A percentile compares a stretch with the other conserved stretches of the same genome.
Evolutionary conservation across 1,139 yeast species (phyloP).

Genomic region (Ogataea hybrid): DNA sequence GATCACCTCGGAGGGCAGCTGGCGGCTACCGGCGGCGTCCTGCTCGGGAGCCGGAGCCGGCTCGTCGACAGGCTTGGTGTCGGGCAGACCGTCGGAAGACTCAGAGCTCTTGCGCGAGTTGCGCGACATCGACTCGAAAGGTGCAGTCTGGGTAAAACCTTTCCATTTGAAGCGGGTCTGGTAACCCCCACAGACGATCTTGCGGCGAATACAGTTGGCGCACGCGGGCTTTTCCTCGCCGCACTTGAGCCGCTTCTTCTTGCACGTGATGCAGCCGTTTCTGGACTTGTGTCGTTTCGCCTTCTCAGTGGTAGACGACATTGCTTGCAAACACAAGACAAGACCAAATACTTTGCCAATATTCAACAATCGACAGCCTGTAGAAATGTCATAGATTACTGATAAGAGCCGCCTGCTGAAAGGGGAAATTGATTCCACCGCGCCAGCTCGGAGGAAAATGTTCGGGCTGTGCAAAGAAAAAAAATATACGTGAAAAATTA

Average conservation of each 20-base stretch:
- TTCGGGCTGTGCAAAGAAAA: constrained; percentile 10
- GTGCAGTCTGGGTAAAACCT: constrained; percentile 40
- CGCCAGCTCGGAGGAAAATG: not conserved
- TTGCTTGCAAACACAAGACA: not conserved
- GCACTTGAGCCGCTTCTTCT: constrained; percentile 54
- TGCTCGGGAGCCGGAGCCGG: not conserved
- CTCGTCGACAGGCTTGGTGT: not conserved
- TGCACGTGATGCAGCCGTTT: constrained; percentile 55
- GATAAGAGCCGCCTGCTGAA: constrained; percentile 4
- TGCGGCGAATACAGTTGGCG: constrained; percentile 42
- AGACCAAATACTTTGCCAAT: not conserved
- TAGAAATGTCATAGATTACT: not conserved
- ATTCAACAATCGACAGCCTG: not conserved
- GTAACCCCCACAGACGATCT: constrained; percentile 59
- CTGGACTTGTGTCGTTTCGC: constrained; percentile 37
- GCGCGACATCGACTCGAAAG: not conserved
- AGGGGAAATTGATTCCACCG: not conserved
- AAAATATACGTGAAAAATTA: no score
- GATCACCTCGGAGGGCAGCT: constrained; percentile 24
- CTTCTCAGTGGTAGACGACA: constrained; percentile 10
- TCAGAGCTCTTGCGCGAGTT: no score
- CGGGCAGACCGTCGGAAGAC: not conserved
- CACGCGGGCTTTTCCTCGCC: constrained; percentile 58
- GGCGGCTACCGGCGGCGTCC: not conserved
- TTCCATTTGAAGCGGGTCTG: constrained; percentile 65